Conservation (phyloP, 345 rosid genomes). For the Eucalyptus marginata region DNA sequence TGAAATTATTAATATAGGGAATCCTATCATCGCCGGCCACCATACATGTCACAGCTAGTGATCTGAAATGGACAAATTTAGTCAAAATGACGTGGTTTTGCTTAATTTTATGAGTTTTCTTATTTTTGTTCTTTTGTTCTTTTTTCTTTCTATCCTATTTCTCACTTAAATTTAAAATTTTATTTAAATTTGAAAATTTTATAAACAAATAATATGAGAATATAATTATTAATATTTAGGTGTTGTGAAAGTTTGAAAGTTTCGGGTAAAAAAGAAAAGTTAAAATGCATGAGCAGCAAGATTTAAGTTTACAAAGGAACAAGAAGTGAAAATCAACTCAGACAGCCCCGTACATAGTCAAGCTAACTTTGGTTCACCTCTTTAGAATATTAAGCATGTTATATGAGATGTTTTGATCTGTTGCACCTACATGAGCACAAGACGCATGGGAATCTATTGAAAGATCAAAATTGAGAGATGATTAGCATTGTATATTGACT, state of each 20-base stretch:
- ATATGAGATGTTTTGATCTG: not conserved
- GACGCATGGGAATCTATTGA: not conserved
- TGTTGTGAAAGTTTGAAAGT: not conserved
- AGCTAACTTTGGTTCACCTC: too few relatives aligned
- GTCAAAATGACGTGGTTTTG: not conserved
- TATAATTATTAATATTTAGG: not conserved
- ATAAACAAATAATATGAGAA: not conserved
- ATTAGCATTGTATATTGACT: too few relatives aligned
- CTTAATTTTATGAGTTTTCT: too few relatives aligned
- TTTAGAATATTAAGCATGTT: too few relatives aligned
- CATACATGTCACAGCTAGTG: rapidly evolving
- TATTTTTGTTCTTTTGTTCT: too few relatives aligned
- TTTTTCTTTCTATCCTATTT: not conserved
- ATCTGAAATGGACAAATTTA: not conserved
- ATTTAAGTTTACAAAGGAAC: too few relatives aligned
- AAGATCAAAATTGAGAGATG: too few relatives aligned
- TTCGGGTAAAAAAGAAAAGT: too few relatives aligned
- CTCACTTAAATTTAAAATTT: not conserved
- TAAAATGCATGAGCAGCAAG: too few relatives aligned
- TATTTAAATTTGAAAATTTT: too few relatives aligned
- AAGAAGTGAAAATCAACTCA: too few relatives aligned
- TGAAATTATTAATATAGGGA: not conserved
- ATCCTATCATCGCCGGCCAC: rapidly evolving
- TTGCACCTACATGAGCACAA: not conserved
- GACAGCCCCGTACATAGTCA: too few relatives aligned